Conservation (phyloP, 2,329 filamentous ascomycete genomes). For the Curvularia hawaiiensis region DNA sequence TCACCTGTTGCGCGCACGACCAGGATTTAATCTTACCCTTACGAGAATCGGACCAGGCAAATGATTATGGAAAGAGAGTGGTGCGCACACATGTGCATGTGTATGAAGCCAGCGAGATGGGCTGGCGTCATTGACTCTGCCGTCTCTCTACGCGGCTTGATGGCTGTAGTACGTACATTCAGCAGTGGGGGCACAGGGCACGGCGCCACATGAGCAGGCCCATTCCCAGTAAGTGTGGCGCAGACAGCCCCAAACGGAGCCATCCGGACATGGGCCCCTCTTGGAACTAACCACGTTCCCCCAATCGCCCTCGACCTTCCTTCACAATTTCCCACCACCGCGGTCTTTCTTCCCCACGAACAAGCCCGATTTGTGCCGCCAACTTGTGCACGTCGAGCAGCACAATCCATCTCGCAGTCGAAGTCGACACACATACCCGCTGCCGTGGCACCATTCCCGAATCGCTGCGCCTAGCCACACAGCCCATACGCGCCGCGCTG, state of each 20-base stretch:
- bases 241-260: constrained; percentile 2
- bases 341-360: not conserved
- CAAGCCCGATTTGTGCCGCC: constrained; percentile 1
- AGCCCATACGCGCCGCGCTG: constrained; percentile 12
- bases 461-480: constrained; percentile 13
- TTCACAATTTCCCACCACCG: constrained; percentile 2
- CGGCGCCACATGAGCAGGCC: constrained; percentile 6
- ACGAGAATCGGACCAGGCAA: not conserved
- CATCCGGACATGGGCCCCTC: constrained; percentile 12
- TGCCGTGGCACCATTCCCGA: constrained; percentile 2
- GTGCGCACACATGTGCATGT: too few relatives aligned
- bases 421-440: not conserved
- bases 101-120: not conserved
- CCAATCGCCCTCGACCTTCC: constrained; percentile 6
- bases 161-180: not conserved
- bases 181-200: constrained; percentile 4
- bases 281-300: constrained; percentile 20
- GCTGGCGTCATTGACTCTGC: not conserved
- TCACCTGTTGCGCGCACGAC: constrained; percentile 16
- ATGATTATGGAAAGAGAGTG: not conserved
- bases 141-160: not conserved
- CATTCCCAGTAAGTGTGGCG: constrained; percentile 13
- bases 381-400: not conserved
- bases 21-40: constrained; percentile 1
- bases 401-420: not conserved